phyloP scores from a whole-genome alignment of 1,139 yeast genomes.

The Yamadazyma oceani region DNA sequence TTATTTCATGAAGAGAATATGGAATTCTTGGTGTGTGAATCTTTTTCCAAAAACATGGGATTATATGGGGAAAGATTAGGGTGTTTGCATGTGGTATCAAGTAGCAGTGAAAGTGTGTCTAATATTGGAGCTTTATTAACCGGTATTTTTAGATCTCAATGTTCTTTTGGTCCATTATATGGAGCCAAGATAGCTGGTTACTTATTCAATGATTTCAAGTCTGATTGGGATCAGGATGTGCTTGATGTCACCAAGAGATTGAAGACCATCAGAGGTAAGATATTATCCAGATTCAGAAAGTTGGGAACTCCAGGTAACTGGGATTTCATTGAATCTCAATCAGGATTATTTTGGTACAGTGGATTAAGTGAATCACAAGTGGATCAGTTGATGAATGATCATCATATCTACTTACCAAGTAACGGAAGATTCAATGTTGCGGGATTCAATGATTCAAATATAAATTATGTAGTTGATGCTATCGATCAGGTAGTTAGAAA shows the following conservation, averaged over 20 bases:
- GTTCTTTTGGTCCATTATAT: constrained; percentile 49
- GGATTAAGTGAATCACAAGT: constrained; percentile 38
- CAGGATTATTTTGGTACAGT: constrained; percentile 47
- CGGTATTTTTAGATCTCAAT: constrained; percentile 34
- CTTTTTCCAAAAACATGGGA: constrained; percentile 48
- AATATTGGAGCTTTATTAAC: constrained; percentile 29
- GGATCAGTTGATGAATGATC: constrained; percentile 28
- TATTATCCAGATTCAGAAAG: constrained; percentile 27
- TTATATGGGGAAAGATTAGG: constrained; percentile 48
- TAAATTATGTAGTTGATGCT: constrained; percentile 35
- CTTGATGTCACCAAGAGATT: constrained; percentile 29
- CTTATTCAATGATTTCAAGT: constrained; percentile 23
- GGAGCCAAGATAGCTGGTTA: constrained; percentile 43
- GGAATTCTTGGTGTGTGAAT: constrained; percentile 40
- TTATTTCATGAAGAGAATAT: constrained; percentile 22
- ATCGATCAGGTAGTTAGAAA: constrained; percentile 40
- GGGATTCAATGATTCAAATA: constrained; percentile 38
- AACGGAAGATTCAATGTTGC: constrained; percentile 47
- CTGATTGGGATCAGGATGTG: constrained; percentile 39
- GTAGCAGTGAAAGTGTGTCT: constrained; percentile 20
- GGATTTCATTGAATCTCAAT: constrained; percentile 36
- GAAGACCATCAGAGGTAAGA: constrained; percentile 26
- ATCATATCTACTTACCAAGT: constrained; percentile 37
- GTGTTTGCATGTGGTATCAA: constrained; percentile 37
- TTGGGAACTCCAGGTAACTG: constrained; percentile 46